A percentile compares a stretch with the other conserved stretches of the same genome.
phyloP scores from a whole-genome alignment of 345 rosid species.

The Boechera stricta region DNA sequence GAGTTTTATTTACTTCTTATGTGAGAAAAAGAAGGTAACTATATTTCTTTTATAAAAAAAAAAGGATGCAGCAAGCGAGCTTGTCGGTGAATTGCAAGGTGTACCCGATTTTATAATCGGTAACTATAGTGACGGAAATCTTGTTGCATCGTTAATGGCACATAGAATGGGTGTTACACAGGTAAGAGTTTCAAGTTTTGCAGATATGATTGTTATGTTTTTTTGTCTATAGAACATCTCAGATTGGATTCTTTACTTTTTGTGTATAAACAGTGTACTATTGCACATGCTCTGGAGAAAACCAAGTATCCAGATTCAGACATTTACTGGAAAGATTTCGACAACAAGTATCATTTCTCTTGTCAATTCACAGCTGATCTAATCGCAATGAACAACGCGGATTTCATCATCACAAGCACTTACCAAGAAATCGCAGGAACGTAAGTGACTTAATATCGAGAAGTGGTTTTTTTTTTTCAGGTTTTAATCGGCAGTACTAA shows the following conservation, averaged over 20 bases:
- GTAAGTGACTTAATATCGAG: conserved; percentile 52
- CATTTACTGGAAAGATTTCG: conserved; percentile 95
- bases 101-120: conserved; percentile 94
- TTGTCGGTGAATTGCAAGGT: conserved; percentile 82
- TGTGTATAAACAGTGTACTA: conserved; percentile 75
- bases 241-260: conserved; percentile 15
- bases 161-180: conserved; percentile 94
- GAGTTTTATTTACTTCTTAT: not conserved
- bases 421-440: conserved; percentile 99
- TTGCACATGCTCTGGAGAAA: conserved; percentile 99
- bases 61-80: conserved; percentile 91
- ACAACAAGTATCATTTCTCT: conserved; percentile 93
- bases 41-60: not conserved
- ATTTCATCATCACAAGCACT: conserved; percentile 97
- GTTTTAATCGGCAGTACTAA: not conserved
- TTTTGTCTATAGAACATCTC: conserved; percentile 12
- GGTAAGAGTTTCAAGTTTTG: conserved; percentile 47
- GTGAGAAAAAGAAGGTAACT: not conserved
- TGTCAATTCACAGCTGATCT: conserved; percentile 98
- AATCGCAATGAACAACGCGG: conserved; percentile 96
- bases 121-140: conserved; percentile 98
- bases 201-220: not conserved
- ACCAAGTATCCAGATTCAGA: conserved; percentile 99
- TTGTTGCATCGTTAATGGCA: conserved; percentile 92
- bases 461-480: not conserved